These are phyloP conservation scores for Polygonum aviculare DNA, from an alignment of 148 eudicot species.

Conservation along the genomic window DNA sequence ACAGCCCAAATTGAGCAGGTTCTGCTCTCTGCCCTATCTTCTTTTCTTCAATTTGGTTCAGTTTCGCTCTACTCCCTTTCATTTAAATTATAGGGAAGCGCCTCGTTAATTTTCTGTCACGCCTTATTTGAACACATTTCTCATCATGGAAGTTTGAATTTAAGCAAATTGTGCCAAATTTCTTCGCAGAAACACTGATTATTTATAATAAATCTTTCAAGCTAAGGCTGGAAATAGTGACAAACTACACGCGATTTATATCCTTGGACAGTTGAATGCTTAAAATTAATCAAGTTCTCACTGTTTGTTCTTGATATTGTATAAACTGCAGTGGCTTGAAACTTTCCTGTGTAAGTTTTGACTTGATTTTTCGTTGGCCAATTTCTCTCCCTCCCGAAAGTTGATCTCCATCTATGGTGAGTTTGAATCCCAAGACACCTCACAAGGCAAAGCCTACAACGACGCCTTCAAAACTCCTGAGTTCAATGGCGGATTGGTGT, in stretches of 20 bases:
- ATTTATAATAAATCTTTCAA: neutral
- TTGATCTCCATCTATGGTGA: neutral
- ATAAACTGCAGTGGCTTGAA: slow-evolving; percentile 66
- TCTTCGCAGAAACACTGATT: neutral
- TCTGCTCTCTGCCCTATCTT: too few relatives aligned
- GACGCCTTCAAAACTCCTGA: slow-evolving; percentile 33
- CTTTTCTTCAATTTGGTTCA: too few relatives aligned
- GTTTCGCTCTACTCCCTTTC: too few relatives aligned
- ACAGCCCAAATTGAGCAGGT: too few relatives aligned
- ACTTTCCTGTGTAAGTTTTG: slow-evolving; percentile 52
- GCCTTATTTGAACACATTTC: too few relatives aligned
- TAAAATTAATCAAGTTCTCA: neutral
- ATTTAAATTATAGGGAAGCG: too few relatives aligned
- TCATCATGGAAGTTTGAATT: too few relatives aligned
- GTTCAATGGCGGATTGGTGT: too few relatives aligned
- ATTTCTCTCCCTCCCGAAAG: neutral
- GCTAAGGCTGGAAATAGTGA: neutral
- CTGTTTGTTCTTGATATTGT: neutral
- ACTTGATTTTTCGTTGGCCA: too few relatives aligned
- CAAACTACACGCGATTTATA: neutral
- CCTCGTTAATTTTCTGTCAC: too few relatives aligned
- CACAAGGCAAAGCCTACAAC: slow-evolving; percentile 2
- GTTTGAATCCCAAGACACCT: slow-evolving; percentile 10
- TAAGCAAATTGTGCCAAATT: too few relatives aligned
- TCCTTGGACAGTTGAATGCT: neutral